Evolutionary conservation across 257 asterid genomes (phyloP).

Genomic region (Solanum medicagineum): DNA sequence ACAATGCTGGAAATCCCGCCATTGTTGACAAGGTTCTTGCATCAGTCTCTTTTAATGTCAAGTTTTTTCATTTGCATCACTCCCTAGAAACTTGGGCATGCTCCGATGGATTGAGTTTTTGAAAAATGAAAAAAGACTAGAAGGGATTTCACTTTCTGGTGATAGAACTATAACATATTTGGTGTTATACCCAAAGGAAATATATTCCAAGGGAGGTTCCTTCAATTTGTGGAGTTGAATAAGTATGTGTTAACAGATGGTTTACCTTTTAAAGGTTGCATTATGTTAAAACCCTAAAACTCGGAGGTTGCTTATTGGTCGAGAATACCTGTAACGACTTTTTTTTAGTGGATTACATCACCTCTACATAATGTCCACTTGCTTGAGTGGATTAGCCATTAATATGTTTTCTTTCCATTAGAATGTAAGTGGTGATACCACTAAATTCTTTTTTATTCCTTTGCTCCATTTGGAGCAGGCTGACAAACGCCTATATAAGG

Average conservation of each 20-base stretch:
- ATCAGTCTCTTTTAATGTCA: not conserved
- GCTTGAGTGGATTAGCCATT: no score
- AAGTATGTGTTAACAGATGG: not conserved
- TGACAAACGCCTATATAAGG: no score
- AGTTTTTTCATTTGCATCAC: not conserved
- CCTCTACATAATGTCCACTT: no score
- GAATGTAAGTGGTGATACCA: no score
- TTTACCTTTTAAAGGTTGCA: not conserved
- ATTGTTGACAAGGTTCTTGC: not conserved
- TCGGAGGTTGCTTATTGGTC: not conserved
- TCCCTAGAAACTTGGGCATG: not conserved
- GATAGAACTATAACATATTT: not conserved
- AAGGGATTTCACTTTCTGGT: not conserved
- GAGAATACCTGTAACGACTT: not conserved
- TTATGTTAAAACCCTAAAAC: not conserved
- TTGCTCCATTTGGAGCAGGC: no score
- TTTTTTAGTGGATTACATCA: no score
- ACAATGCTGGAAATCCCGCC: not conserved
- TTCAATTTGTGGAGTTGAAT: not conserved
- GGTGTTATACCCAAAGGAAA: not conserved
- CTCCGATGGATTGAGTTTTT: not conserved
- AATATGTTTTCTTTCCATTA: no score
- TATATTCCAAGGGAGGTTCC: not conserved
- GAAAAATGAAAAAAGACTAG: not conserved
- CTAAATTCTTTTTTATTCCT: no score